Evolutionary conservation across 106 monocot species (phyloP).

Genomic region (Iris macrosiphon): DNA sequence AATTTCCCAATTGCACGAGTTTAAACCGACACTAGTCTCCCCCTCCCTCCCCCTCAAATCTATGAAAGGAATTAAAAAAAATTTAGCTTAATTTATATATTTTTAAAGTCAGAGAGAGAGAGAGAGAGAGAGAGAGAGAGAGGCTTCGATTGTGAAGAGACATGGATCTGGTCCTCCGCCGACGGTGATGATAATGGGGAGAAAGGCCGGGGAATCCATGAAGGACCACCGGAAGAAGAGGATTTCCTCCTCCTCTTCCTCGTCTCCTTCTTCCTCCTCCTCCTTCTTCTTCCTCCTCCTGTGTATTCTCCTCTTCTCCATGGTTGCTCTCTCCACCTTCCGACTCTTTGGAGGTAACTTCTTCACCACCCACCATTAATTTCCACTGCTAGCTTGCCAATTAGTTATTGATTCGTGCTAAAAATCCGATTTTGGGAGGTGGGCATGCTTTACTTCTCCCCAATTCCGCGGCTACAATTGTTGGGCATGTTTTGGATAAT

Average conservation of each 20-base stretch:
- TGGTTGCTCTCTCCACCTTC: slow-evolving; percentile 12
- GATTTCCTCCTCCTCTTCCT: neutral
- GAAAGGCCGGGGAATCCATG: slow-evolving; percentile 9
- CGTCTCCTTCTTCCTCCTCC: neutral
- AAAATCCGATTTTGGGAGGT: slow-evolving; percentile 4
- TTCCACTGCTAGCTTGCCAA: neutral
- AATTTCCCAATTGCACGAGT: too few relatives aligned
- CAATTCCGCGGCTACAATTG: too few relatives aligned
- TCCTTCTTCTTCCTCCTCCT: neutral
- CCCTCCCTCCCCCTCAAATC: too few relatives aligned
- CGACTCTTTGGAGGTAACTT: slow-evolving; percentile 19
- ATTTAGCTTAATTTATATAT: too few relatives aligned
- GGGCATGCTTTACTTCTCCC: neutral
- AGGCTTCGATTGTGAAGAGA: too few relatives aligned
- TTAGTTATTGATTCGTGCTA: neutral
- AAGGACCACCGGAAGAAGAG: slow-evolving; percentile 3
- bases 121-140: too few relatives aligned
- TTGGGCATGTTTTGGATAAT: too few relatives aligned
- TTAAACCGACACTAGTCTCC: too few relatives aligned
- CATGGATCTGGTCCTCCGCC: slow-evolving; percentile 9
- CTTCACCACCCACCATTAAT: neutral
- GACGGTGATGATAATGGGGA: slow-evolving; percentile 5
- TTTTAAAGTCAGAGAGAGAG: too few relatives aligned
- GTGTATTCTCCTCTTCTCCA: slow-evolving; percentile 9
- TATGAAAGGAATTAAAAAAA: too few relatives aligned